Evolutionary conservation across 495 filamentous ascomycete species (phyloP), one percentile per base, ranked within the genome.

Genomic region (Hypoxylon rickii): DNA sequence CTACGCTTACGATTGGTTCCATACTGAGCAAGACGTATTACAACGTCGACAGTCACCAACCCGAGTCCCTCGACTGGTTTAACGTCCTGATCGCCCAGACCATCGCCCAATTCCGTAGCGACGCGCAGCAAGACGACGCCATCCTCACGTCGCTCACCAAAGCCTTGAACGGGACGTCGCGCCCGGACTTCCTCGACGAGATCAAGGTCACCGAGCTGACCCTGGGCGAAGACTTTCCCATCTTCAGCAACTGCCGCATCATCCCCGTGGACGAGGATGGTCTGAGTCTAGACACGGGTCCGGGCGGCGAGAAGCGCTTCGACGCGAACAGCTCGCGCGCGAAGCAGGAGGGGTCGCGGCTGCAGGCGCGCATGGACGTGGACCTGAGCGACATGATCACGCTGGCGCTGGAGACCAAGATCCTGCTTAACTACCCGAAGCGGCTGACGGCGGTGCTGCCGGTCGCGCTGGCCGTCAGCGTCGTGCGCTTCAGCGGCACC

Each of bases 1-100:
- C 86, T 7, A 71, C 69, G 16, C 63, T 78, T 24, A 96, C 90
- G 29, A 95, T 90, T 7, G 85, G 85, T n/a, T 92, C 90, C 2
- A 96, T 98, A 39, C 83, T 98, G 12, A 84, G 83, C 52, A 98
- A 98, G 70, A 98, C 94, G 13, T 98, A 97, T 76, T 98, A 98
- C 75, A 96, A 94, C 73, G 90, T 96, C 45, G 85, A 92, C 51
- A 89, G 88, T 33, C 94, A 98, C 69, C 93, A 96, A 70, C 95
- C 94, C n/a, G 94, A 98, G 73, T 91, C 87, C n/a, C 75, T 98
- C 59, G 94, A 98, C 69, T 98, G 94, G 94, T 97, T 98, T 79
- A 98, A 98, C 70, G 94, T 98, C 18, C 79, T 98, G 49, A 86
- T 97, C 46, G 95, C 94, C 5, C 94, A 98, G 75, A 95, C 95